Conservation (phyloP, 805 yeast genomes). For the Tetrapisispora namnaoensis region DNA sequence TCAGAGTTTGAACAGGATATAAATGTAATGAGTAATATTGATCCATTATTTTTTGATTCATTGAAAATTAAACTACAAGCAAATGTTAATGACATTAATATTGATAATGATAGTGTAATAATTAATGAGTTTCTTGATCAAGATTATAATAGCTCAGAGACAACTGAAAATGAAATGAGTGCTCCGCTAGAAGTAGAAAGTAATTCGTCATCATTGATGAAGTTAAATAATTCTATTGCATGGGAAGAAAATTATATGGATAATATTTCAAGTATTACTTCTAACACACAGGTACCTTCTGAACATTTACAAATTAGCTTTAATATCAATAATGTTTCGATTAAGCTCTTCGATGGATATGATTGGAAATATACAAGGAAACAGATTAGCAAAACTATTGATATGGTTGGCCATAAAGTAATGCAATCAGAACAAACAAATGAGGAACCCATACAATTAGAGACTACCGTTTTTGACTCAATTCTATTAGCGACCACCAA, state of each 20-base stretch:
- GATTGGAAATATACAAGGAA: conserved; percentile 79
- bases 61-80: conserved; percentile 7
- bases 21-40: conserved; percentile 35
- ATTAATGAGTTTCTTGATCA: conserved; percentile 13
- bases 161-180: not conserved
- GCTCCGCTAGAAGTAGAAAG: not conserved
- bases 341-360: conserved; percentile 76
- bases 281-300: not conserved
- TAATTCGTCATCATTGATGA: not conserved
- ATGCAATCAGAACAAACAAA: conserved; percentile 8
- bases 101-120: conserved; percentile 7
- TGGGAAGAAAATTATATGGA: conserved; percentile 15
- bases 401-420: conserved; percentile 42
- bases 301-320: conserved; percentile 8
- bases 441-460: conserved; percentile 6
- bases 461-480: conserved; percentile 47
- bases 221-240: not conserved
- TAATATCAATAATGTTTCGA: conserved; percentile 29
- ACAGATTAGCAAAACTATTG: conserved; percentile 55
- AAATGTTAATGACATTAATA: conserved; percentile 13
- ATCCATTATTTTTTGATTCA: conserved; percentile 19
- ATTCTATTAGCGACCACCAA: conserved; percentile 57
- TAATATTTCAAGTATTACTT: not conserved
- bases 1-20: conserved; percentile 22
- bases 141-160: too few relatives aligned